Evolutionary conservation across 148 eudicot genomes (phyloP).

Genomic region (Nyssa sinensis): DNA sequence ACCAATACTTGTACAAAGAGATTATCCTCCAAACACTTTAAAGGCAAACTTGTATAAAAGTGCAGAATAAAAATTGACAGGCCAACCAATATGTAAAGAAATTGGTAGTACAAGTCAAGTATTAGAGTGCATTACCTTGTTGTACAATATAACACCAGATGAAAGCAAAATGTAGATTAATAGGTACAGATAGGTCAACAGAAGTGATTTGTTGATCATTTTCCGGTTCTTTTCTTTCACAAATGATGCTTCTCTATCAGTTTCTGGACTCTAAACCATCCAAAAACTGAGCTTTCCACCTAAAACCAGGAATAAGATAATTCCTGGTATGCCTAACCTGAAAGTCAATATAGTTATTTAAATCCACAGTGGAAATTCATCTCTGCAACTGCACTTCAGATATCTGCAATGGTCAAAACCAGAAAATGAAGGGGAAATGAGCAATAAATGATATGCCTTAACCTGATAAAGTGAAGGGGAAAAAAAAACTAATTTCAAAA

Average conservation of each 20-base stretch:
- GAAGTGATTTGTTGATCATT: slow-evolving; percentile 66
- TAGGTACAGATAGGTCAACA: slow-evolving; percentile 73
- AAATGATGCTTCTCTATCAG: slow-evolving; percentile 6
- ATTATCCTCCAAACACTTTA: neutral
- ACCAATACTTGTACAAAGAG: neutral
- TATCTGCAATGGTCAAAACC: slow-evolving; percentile 11
- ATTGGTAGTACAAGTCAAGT: neutral
- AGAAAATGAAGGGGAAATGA: neutral
- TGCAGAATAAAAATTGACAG: neutral
- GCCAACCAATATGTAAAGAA: neutral
- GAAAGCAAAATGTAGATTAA: slow-evolving; percentile 83
- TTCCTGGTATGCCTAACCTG: slow-evolving; percentile 8
- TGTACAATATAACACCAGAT: slow-evolving; percentile 94
- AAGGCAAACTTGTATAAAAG: neutral
- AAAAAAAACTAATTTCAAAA: neutral
- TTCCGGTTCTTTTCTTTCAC: slow-evolving; percentile 24
- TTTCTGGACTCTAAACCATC: slow-evolving; percentile 11
- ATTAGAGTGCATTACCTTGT: slow-evolving; percentile 57
- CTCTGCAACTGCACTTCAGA: slow-evolving; percentile 8
- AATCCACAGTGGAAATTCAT: neutral
- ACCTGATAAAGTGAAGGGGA: neutral
- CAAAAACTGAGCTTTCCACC: neutral
- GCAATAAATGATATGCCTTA: neutral
- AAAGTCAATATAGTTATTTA: neutral
- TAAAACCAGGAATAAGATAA: slow-evolving; percentile 8